phyloP scores from a whole-genome alignment of 352 stramenopile genomes.

The Phytophthora podocarpi region DNA sequence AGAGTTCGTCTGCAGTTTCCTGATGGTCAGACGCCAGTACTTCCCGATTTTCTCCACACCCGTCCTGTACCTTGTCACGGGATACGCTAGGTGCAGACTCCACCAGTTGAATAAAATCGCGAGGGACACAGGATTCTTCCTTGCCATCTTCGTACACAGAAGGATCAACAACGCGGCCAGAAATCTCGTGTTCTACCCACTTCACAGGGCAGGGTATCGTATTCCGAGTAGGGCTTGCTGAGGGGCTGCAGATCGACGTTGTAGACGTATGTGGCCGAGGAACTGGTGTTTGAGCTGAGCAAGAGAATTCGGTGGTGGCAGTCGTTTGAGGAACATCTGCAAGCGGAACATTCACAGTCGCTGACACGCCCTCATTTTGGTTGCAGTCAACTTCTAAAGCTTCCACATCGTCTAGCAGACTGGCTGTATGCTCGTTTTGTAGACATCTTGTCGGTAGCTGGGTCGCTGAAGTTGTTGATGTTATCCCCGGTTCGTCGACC shows the following conservation, averaged over 20 bases:
- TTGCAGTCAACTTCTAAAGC: too few species aligned
- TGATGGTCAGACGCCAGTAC: neutral
- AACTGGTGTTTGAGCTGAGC: neutral
- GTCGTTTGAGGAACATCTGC: too few species aligned
- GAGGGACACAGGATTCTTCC: conserved; percentile 28
- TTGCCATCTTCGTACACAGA: conserved; percentile 34
- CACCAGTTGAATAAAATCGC: conserved; percentile 27
- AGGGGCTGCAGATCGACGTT: neutral
- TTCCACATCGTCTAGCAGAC: too few species aligned
- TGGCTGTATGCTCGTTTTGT: too few species aligned
- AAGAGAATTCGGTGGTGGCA: neutral
- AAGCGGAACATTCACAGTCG: too few species aligned
- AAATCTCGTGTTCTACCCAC: conserved; percentile 16
- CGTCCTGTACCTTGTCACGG: neutral
- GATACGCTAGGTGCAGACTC: neutral
- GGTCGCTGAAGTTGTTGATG: too few species aligned
- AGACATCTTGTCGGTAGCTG: too few species aligned
- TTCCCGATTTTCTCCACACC: neutral
- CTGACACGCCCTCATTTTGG: too few species aligned
- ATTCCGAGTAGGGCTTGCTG: neutral
- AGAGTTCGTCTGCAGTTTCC: too few species aligned
- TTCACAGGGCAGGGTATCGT: conserved; percentile 24
- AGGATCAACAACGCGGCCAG: neutral
- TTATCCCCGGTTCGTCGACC: too few species aligned
- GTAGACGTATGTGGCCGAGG: neutral